Evolutionary conservation across 805 yeast genomes (phyloP), one percentile per base, ranked within the genome.

Genomic region (Wickerhamomyces ciferrii): DNA sequence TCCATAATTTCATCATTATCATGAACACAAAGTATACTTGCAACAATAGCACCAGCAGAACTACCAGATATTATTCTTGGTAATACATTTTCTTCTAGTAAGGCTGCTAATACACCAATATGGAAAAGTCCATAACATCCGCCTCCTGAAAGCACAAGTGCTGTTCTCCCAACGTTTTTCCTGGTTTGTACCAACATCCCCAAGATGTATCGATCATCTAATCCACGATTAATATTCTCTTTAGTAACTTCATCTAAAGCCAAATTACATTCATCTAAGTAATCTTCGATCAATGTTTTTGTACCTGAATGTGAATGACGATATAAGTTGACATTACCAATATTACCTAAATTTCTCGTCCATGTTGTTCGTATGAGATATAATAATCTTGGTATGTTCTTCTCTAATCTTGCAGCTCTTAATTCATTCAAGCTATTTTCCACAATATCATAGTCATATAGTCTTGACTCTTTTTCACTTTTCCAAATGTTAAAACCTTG

Each of bases 41-140:
- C 97, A 41, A 94, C 83, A 44, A 94, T 91, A 1, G 97, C 90
- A 17, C 99, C 99, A 0, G 97, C 96, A 21, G 96, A 88, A 14
- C 96, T 86, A 1, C 99, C 99, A 42, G 96, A 86, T 15, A 94
- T 80, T 34, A 94, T 87, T 42, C 86, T 76, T 0, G 99, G 99
- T 21, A 92, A 68, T 20, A 90, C 69, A 45, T 84, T 82, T 43
- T 78, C 75, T 54, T 88, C 94, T 37, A 84, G 67, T 27, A 94
- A 71, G 2, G 94, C 86, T 5, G 88, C 81, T 41, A 92, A 68
- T 0, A 94, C 97, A 1, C 99, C 99, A 48, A 90, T 86, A 54
- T 92, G 98, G 50, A 91, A 81, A 43, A 92, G 67, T 0, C 98
- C 99, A 68, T 92, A 87, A 5, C 96, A 87, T 2, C 96, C 90